Percentiles rank a stretch among this genome's conserved stretches.
Conservation (phyloP, 345 rosid species). For the Camelina neglecta region DNA sequence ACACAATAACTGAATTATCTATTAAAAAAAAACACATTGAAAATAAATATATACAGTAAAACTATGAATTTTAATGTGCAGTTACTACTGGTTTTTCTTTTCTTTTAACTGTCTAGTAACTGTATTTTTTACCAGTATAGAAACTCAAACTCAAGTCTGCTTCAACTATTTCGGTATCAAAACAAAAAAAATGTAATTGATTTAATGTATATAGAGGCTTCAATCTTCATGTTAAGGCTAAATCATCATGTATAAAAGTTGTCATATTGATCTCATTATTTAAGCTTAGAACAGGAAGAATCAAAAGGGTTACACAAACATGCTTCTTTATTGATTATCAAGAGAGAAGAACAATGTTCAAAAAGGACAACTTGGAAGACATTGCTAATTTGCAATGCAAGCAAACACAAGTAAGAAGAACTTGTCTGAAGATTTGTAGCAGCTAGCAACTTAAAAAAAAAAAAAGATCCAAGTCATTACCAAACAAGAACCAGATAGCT, state of each 20-base stretch:
- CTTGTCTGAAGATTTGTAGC: slow-evolving; percentile 19
- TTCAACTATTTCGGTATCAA: too few species aligned
- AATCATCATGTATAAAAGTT: neutral
- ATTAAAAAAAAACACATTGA: too few species aligned
- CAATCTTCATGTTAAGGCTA: neutral
- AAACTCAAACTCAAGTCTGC: too few species aligned
- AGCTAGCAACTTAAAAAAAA: neutral
- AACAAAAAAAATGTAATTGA: too few species aligned
- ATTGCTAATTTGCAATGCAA: slow-evolving; percentile 16
- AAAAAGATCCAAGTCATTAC: neutral
- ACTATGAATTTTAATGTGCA: neutral
- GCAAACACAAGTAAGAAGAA: slow-evolving; percentile 9
- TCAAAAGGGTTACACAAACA: neutral
- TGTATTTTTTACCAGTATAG: neutral
- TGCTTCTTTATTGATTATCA: slow-evolving; percentile 22
- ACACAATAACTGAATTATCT: too few species aligned
- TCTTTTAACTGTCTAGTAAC: neutral
- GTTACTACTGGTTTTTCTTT: neutral
- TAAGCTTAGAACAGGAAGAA: neutral
- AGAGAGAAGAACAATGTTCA: slow-evolving; percentile 1
- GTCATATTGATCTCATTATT: neutral
- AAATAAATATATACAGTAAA: neutral
- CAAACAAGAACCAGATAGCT: slow-evolving; percentile 14
- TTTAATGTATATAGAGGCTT: too few species aligned
- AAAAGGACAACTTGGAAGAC: neutral